Conservation (phyloP, 2,329 filamentous ascomycete species). For the Didymella segeticola region DNA sequence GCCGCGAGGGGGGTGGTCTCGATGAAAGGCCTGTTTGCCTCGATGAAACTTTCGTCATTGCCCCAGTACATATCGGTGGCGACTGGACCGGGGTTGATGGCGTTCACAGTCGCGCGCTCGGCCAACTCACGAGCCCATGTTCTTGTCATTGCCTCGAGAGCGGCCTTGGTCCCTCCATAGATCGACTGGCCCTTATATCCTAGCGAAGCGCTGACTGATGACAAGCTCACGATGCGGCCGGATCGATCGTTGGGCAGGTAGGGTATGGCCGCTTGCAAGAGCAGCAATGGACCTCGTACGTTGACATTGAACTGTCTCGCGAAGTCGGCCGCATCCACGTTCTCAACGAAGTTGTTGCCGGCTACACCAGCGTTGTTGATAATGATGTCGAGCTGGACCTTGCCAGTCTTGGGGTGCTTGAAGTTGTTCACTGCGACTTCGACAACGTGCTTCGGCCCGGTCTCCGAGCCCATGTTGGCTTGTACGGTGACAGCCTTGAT, state of each 20-base stretch:
- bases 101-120: constrained; percentile 69
- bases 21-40: constrained; percentile 65
- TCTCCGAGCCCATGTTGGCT: constrained; percentile 72
- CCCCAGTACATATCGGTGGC: constrained; percentile 67
- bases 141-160: constrained; percentile 72
- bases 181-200: constrained; percentile 66
- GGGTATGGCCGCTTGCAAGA: constrained; percentile 74
- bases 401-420: constrained; percentile 57
- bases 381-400: constrained; percentile 79
- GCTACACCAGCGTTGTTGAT: constrained; percentile 83
- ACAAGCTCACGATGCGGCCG: constrained; percentile 69
- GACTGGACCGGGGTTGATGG: constrained; percentile 71
- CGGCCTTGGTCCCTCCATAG: constrained; percentile 72
- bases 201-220: constrained; percentile 63
- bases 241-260: constrained; percentile 73
- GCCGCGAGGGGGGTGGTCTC: constrained; percentile 69
- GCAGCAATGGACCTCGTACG: constrained; percentile 78
- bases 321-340: constrained; percentile 71
- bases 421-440: constrained; percentile 66
- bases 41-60: constrained; percentile 64
- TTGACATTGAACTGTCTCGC: constrained; percentile 78
- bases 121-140: constrained; percentile 70
- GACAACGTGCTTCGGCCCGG: constrained; percentile 67
- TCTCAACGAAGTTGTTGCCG: constrained; percentile 68
- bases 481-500: constrained; percentile 69